Percentiles rank a stretch among this genome's conserved stretches.
These are phyloP conservation scores for Metarhizium humberi DNA, from an alignment of 2,329 filamentous ascomycete genomes.

Conservation along the genomic window DNA sequence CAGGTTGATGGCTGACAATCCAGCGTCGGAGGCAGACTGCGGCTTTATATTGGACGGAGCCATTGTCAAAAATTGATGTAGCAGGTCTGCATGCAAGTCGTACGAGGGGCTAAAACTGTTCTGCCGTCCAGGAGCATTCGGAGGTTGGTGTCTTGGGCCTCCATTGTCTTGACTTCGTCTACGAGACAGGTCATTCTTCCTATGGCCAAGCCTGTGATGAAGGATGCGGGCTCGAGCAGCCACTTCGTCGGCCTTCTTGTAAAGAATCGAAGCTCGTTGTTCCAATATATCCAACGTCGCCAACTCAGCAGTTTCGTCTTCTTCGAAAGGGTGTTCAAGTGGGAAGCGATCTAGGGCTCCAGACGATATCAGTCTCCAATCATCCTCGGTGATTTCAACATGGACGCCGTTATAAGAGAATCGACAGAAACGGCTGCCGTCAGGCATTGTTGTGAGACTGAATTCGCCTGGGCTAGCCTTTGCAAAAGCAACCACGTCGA, in stretches of 20 bases:
- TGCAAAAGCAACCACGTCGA: constrained; percentile 79
- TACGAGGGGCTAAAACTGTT: constrained; percentile 24
- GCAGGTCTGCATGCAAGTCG: constrained; percentile 44
- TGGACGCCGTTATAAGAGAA: constrained; percentile 74
- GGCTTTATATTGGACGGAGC: constrained; percentile 13
- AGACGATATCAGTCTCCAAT: constrained; percentile 75
- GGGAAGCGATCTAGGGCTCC: constrained; percentile 73
- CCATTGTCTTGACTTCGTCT: constrained; percentile 22
- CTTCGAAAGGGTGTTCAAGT: constrained; percentile 69
- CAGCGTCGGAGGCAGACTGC: constrained; percentile 18
- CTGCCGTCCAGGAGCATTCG: constrained; percentile 18
- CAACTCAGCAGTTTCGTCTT: constrained; percentile 79
- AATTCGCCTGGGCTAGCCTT: constrained; percentile 74
- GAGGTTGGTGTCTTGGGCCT: constrained; percentile 25
- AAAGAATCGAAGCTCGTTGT: constrained; percentile 65
- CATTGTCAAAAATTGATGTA: constrained; percentile 39
- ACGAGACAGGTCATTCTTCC: constrained; percentile 21
- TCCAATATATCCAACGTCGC: constrained; percentile 79
- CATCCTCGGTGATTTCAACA: constrained; percentile 80
- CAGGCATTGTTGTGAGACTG: constrained; percentile 56
- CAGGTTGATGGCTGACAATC: constrained; percentile 13
- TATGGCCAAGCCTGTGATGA: constrained; percentile 57
- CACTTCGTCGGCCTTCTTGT: constrained; percentile 71
- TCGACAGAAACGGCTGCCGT: constrained; percentile 65
- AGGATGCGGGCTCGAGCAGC: constrained; percentile 57